Base-by-base conservation (phyloP, 139 green algal species). In the Coelastrella sp. region DNA sequence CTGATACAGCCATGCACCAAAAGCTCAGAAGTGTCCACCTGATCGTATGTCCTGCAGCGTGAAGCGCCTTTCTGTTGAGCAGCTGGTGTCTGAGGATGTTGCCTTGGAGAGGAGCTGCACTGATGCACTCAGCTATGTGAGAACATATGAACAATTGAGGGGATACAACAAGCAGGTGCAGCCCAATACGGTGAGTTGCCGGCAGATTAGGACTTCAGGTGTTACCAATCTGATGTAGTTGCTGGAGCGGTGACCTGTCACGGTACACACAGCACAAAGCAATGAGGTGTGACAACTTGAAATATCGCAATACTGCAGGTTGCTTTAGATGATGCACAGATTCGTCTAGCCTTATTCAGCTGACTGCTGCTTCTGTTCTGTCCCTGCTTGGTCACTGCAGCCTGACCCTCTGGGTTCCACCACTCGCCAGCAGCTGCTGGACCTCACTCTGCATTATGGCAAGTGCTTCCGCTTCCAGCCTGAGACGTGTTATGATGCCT, bases 101-200 rank as follows among this genome's bases (percentile, higher is more conserved):
- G 78, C 74, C 1, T 79, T 93, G 32, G 90, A 95, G 57, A 86
- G 83, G 40, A 89, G 92, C 35, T 97, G 94, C 80, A 85, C 59
- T 30, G 93, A 97, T 79, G 94, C 94, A 2, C 96, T 95, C 79
- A 80, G 75, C 45, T 92, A 92, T n/a, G 93, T 97, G 23, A 62
- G 66, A 45, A 69, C 48, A 32, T 79, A 79, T 37, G 66, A 86
- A 50, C 53, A 81, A 37, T 69, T 74, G 27, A 45, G 64, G 11
- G 69, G 40, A 40, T 81, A 81, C 41, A 35, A 82, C 69, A 87
- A 72, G 62, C 79, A 79, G 64, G 40, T 67, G 34, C 79, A 72
- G 37, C 79, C 64, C 15, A 68, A 72, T 48, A 51, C 64, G 59
- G 60, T 74, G 60, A 63, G 60, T 11, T 57, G 45, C 45, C 45